A percentile compares a stretch with the other conserved stretches of the same genome.
phyloP scores from a whole-genome alignment of 805 yeast genomes.

The Vanderwaltozyma yarrowii region DNA sequence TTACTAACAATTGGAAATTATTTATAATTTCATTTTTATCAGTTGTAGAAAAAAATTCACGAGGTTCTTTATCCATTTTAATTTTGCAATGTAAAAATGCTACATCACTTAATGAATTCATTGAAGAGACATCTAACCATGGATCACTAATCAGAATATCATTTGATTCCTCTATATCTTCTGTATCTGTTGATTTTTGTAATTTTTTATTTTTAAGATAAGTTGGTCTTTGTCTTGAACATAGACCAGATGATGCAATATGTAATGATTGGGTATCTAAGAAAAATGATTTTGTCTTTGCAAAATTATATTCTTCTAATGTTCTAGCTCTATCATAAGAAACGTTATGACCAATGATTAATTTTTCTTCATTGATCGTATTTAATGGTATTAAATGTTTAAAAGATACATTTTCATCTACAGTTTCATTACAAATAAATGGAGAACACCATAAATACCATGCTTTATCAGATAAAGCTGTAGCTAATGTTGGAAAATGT shows the following conservation, averaged over 20 bases:
- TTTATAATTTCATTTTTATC: constrained; percentile 45
- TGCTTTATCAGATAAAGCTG: constrained; percentile 64
- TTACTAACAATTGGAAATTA: constrained; percentile 51
- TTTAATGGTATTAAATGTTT: constrained; percentile 75
- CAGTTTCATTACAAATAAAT: constrained; percentile 46
- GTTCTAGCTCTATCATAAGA: constrained; percentile 86
- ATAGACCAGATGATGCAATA: constrained; percentile 82
- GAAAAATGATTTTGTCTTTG: constrained; percentile 61
- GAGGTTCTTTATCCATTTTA: constrained; percentile 49
- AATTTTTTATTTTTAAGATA: constrained; percentile 55
- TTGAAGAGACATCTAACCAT: constrained; percentile 70
- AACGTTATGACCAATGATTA: constrained; percentile 84
- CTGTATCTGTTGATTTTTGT: constrained; percentile 12
- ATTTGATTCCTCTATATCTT: background rate
- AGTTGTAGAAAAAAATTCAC: constrained; percentile 53
- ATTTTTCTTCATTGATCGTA: constrained; percentile 35
- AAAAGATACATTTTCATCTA: constrained; percentile 16
- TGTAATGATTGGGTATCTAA: constrained; percentile 91
- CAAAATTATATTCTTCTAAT: constrained; percentile 67
- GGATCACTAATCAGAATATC: constrained; percentile 62
- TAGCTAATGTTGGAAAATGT: constrained; percentile 68
- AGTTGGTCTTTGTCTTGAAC: constrained; percentile 77
- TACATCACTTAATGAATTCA: constrained; percentile 72
- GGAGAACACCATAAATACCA: constrained; percentile 98
- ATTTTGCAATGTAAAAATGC: constrained; percentile 69